Conservation (phyloP, 2,329 filamentous ascomycete species). For the Aspergillus awamori region DNA sequence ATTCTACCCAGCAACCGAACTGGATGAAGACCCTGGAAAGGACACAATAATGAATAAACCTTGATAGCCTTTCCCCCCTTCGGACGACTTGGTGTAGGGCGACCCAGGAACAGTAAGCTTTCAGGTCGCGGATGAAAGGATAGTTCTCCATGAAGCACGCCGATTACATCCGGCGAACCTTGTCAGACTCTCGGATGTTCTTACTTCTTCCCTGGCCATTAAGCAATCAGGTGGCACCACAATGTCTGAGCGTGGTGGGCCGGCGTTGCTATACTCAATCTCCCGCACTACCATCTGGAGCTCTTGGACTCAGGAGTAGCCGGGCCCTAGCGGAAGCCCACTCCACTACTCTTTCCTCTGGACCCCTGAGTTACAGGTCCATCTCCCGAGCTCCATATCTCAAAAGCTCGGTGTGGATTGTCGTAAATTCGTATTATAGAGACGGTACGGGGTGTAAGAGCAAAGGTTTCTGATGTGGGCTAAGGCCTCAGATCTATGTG, state of each 20-base stretch:
- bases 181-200: background rate
- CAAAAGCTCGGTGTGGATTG: background rate
- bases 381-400: background rate
- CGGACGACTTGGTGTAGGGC: background rate
- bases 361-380: background rate
- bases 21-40: background rate
- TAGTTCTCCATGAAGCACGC: background rate
- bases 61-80: background rate
- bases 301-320: background rate
- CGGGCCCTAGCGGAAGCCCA: background rate
- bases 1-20: background rate
- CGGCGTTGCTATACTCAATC: background rate
- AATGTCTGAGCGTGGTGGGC: background rate
- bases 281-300: background rate
- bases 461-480: background rate
- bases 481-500: background rate
- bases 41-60: background rate
- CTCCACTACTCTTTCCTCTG: background rate
- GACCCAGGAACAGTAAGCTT: conserved; percentile 10
- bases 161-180: background rate
- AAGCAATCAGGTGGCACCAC: conserved; percentile 1
- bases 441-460: background rate
- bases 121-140: conserved; percentile 5
- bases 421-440: background rate
- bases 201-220: background rate